Evolutionary conservation across 352 stramenopile genomes (phyloP), one percentile per base, ranked within the genome.

Genomic region (Phytophthora crassamura): DNA sequence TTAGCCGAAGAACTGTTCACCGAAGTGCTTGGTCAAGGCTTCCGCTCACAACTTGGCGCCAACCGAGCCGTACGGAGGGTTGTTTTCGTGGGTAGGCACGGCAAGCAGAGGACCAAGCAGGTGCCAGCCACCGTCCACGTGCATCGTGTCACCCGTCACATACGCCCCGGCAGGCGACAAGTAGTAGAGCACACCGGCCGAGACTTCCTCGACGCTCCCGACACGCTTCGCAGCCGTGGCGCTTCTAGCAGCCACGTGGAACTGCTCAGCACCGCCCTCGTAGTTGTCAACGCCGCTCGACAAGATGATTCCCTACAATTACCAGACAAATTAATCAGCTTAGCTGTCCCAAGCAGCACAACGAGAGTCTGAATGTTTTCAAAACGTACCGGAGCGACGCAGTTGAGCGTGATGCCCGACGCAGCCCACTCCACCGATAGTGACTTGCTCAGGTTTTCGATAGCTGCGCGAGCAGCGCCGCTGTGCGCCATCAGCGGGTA

Each of bases 391-490:
- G 94, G 93, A 57, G 93, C 82, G n/a, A 99, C 93, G 47, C 90
- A 97, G 72, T 98, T 99, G 43, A 98, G 74, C 46, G 93, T 84
- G 15, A 99, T 97, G 28, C 86, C 88, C 33, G 78, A 94, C 32
- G 89, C 80, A 15, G 96, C 95, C 96, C 96, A 98, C 72, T 99
- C 95, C 32, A 97, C 82, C 30, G 89, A 93, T 10, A 99, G 81
- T 34, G 93, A 98, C 68, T 97, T 97, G 53, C 77, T 94, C 59
- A 98, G 86, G 72, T 98, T 98, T 68, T 98, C 86, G 14, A 99
- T 89, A 12, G 85, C 95, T 20, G 93, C 94, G 43, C 95, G 82
- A 41, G 94, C 91, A 6, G 94, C 93, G n/a, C 86, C 84, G 42
- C 81, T 90, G 76, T 98, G 95, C 14, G 84, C 86, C 86, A 98